phyloP scores from a whole-genome alignment of 2,329 filamentous ascomycete genomes.

The Clonostachys sp. region DNA sequence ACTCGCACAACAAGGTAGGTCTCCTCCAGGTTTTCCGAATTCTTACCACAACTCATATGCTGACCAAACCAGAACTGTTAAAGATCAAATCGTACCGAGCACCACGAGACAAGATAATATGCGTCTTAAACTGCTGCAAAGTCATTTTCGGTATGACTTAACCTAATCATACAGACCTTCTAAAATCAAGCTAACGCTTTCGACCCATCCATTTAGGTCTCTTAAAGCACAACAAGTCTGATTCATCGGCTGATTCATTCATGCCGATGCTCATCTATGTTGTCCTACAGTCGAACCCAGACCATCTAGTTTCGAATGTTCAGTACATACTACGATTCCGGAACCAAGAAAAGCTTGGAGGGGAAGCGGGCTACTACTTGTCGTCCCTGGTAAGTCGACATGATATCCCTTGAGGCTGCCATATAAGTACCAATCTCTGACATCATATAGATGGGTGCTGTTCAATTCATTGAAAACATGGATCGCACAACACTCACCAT shows the following conservation, averaged over 20 bases:
- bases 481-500: slow-evolving; percentile 93
- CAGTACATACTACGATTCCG: slow-evolving; percentile 97
- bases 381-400: slow-evolving; percentile 71
- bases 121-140: slow-evolving; percentile 97
- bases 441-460: slow-evolving; percentile 68
- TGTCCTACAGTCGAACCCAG: slow-evolving; percentile 88
- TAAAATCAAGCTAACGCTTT: slow-evolving; percentile 7
- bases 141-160: slow-evolving; percentile 80
- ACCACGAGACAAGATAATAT: slow-evolving; percentile 97
- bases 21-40: background rate
- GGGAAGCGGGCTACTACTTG: slow-evolving; percentile 97
- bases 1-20: slow-evolving; percentile 77
- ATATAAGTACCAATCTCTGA: background rate
- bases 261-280: slow-evolving; percentile 94
- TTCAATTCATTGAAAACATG: slow-evolving; percentile 95
- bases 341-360: slow-evolving; percentile 93
- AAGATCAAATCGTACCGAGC: slow-evolving; percentile 97
- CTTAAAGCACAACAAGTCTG: slow-evolving; percentile 84
- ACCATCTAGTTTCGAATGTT: slow-evolving; percentile 93
- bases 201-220: slow-evolving; percentile 49
- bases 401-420: background rate
- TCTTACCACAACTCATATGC: background rate
- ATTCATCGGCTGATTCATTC: slow-evolving; percentile 94
- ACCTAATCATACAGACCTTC: background rate
- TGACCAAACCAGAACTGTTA: slow-evolving; percentile 63